These are phyloP conservation scores for Colletotrichum melonis DNA, from an alignment of 2,329 filamentous ascomycete genomes.

Conservation along the genomic window DNA sequence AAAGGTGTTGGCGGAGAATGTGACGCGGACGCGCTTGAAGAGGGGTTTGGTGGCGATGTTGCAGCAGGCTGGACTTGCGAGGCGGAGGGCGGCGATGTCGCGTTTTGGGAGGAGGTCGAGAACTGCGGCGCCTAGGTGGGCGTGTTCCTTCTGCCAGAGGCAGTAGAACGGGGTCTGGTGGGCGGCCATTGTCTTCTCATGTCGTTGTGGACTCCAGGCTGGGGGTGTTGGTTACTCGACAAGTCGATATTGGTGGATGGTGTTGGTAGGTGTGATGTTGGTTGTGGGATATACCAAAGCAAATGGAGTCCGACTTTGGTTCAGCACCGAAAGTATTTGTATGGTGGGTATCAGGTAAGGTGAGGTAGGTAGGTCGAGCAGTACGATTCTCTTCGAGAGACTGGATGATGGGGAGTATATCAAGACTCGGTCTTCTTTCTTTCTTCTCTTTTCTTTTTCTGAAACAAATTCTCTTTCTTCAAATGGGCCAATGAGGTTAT, in stretches of 20 bases:
- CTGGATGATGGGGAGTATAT: background rate
- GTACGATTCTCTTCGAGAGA: background rate
- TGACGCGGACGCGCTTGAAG: slow-evolving; percentile 76
- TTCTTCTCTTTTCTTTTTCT: background rate
- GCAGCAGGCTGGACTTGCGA: slow-evolving; percentile 77
- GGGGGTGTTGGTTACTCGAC: background rate
- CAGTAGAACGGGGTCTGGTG: slow-evolving; percentile 60
- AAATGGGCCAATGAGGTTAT: background rate
- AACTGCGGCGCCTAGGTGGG: slow-evolving; percentile 58
- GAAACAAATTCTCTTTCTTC: background rate
- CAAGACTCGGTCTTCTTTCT: background rate
- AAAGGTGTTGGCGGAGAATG: slow-evolving; percentile 80
- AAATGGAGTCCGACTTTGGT: background rate
- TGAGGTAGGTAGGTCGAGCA: background rate
- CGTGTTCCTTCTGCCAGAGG: slow-evolving; percentile 63
- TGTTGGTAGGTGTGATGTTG: background rate
- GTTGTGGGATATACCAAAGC: background rate
- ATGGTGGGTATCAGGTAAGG: background rate
- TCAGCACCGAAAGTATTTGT: background rate
- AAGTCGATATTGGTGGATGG: background rate
- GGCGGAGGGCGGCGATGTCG: slow-evolving; percentile 70
- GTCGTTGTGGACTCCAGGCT: slow-evolving; percentile 44
- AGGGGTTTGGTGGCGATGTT: slow-evolving; percentile 76
- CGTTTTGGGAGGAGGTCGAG: slow-evolving; percentile 60
- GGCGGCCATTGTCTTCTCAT: slow-evolving; percentile 66